Evolutionary conservation across 805 yeast species (phyloP), one percentile per base, ranked within the genome.

Genomic region (Wickerhamomyces canadensis): DNA sequence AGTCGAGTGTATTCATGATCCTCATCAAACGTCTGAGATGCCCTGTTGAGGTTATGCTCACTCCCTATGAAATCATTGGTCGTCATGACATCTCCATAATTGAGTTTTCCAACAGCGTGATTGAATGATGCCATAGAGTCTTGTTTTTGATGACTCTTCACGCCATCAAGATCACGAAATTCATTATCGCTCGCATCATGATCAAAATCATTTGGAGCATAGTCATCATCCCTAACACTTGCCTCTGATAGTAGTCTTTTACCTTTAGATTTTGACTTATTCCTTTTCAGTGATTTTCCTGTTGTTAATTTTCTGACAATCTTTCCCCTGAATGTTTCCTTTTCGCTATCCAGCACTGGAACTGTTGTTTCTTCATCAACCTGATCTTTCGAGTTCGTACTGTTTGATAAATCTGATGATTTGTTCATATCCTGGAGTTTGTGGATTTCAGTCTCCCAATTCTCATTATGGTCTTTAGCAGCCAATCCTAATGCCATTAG

Each of bases 381-480:
- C 5, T 39, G n/a, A n/a, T n/a, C 47, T 19, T 49, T 52, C 6
- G 48, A 30, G 34, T 37, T 13, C 41, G 31, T 14, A 11, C 49
- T 34, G 34, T 43, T 37, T n/a, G 40, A 19, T 18, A 32, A 21
- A 26, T 44, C 47, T 4, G 33, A 18, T 8, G 46, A 43, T 18
- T 44, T 30, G 31, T 27, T 35, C 30, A 41, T n/a, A 12, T 48
- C 53, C 23, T 42, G 45, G 40, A 52, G 26, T 19, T 48, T 41
- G 19, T 45, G 48, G n/a, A 54, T 49, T 54, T 81, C 81, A 30
- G 68, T 62, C 46, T 82, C 88, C 88, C 93, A 79, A 54, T 83
- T 72, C 31, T 68, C 73, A 47, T 78, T 74, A 58, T 85, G 95
- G 44, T 85, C 86, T 52, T 77, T 80, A 4, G 94, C 95, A n/a